Base-by-base conservation (phyloP, 306 rosid species). In the Prinsepia uniflora region DNA sequence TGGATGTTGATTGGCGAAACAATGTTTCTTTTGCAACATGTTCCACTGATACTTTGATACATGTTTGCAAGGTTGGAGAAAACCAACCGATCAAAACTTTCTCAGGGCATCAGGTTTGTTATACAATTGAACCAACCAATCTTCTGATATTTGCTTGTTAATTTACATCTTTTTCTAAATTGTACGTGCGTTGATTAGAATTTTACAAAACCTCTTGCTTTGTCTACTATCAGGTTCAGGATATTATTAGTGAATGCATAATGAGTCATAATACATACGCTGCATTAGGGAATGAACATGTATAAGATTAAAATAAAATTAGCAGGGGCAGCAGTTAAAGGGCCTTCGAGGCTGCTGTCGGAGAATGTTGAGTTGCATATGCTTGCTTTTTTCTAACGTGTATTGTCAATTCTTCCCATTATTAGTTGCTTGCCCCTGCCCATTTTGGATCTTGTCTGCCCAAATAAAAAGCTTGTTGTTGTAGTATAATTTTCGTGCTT, bases 1-100 rank as follows among this genome's bases (percentile, higher is more conserved):
- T 87, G 78, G 92, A 87, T 56, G 92, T 84, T 64, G 87, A 87
- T 75, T 87, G 92, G 92, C 84, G 81, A 67, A 83, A 81, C 75
- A 82, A 79, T 78, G 82, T 79, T 46, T 80, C 83, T 9, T 87
- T 87, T 76, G 92, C 92, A 55, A 84, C 89, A 8, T 82, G 92
- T 78, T 87, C 92, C 74, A 81, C 92, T 13, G 89, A 87, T 76
- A 73, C 70, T 68, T 80, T 70, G 82, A 87, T 87, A 73, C 80
- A 84, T 76, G 89, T 84, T 52, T 84, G 92, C 80, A 87, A 87
- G 76, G 76, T 87, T 76, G 92, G 89, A 65, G 92, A 84, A 71
- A 82, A 74, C 70, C 81, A 75, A 63, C 92, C 92, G 45, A 56
- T 82, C 54, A 84, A 87, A 81, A 82, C 87, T 65, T 87, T 87